Percentiles rank a stretch among this genome's conserved stretches.
Evolutionary conservation across 495 filamentous ascomycete species (phyloP).

Genomic region (Recurvomyces mirabilis): DNA sequence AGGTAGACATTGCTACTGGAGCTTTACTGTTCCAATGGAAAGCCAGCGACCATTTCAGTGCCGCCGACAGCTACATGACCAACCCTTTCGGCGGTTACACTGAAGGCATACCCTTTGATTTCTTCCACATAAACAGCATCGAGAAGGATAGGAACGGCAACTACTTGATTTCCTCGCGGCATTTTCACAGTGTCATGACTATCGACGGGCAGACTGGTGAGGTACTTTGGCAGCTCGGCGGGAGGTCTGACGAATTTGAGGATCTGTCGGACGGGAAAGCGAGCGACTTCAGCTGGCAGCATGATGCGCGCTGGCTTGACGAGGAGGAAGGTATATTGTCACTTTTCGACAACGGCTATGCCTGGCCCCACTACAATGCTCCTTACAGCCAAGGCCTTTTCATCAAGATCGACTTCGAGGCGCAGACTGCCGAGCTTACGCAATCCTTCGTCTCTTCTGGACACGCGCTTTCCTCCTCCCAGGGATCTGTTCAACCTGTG

Average conservation of each 20-base stretch:
- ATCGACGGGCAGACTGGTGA: slow-evolving; percentile 23
- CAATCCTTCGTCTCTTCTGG: slow-evolving; percentile 15
- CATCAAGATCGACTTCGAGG: slow-evolving; percentile 16
- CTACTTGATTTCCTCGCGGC: slow-evolving; percentile 25
- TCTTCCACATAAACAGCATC: slow-evolving; percentile 29
- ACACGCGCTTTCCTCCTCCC: slow-evolving; percentile 15
- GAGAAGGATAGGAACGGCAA: slow-evolving; percentile 25
- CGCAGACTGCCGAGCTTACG: slow-evolving; percentile 1
- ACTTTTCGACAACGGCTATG: slow-evolving; percentile 25
- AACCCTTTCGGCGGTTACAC: slow-evolving; percentile 13
- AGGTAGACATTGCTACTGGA: slow-evolving; percentile 24
- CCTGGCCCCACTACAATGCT: slow-evolving; percentile 16
- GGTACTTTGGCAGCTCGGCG: slow-evolving; percentile 23
- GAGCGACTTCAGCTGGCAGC: slow-evolving; percentile 23
- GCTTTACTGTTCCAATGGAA: slow-evolving; percentile 32
- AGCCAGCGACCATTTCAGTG: slow-evolving; percentile 28
- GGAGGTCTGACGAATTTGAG: slow-evolving; percentile 16
- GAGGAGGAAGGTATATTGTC: slow-evolving; percentile 10
- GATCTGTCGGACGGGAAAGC: slow-evolving; percentile 16
- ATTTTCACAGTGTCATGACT: slow-evolving; percentile 18
- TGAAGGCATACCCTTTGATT: slow-evolving; percentile 21
- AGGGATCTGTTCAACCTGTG: slow-evolving; percentile 23
- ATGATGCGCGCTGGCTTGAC: slow-evolving; percentile 26
- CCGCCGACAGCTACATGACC: slow-evolving; percentile 20
- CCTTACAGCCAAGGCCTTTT: slow-evolving; percentile 16